A percentile compares a stretch with the other conserved stretches of the same genome.
These are phyloP conservation scores for Pythium angustatum DNA, from an alignment of 352 stramenopile species.

Conservation along the genomic window DNA sequence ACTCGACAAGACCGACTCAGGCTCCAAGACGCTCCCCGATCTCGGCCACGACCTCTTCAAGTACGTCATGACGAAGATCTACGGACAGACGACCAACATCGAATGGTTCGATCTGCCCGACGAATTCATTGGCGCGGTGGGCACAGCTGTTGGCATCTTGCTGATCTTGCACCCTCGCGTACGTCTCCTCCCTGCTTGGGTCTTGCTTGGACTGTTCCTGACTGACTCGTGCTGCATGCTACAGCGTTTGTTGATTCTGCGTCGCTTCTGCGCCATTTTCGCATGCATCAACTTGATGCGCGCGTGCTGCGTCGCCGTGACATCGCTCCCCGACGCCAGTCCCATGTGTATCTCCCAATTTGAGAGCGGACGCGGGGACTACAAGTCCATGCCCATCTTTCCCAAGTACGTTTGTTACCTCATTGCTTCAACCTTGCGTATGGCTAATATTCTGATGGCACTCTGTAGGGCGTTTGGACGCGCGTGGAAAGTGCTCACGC, in stretches of 20 bases:
- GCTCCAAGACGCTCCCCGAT: slow-evolving; percentile 77
- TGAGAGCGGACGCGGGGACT: slow-evolving; percentile 52
- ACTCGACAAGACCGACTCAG: slow-evolving; percentile 57
- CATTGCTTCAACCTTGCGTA: background rate
- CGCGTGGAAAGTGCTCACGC: slow-evolving; percentile 81
- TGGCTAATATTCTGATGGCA: slow-evolving; percentile 6
- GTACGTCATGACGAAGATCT: slow-evolving; percentile 84
- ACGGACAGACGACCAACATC: slow-evolving; percentile 79
- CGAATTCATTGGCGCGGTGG: slow-evolving; percentile 76
- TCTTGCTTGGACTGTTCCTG: background rate
- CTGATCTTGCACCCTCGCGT: slow-evolving; percentile 78
- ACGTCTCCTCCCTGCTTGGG: slow-evolving; percentile 23
- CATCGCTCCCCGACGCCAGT: slow-evolving; percentile 83
- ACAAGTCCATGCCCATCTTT: slow-evolving; percentile 88
- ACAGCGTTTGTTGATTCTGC: slow-evolving; percentile 81
- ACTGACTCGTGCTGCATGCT: slow-evolving; percentile 4
- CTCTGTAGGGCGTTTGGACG: slow-evolving; percentile 62
- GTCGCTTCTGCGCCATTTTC: slow-evolving; percentile 84
- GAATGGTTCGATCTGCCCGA: slow-evolving; percentile 86
- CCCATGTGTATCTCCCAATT: slow-evolving; percentile 89
- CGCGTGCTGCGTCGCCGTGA: slow-evolving; percentile 84
- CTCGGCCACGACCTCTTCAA: slow-evolving; percentile 87
- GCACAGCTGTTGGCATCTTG: slow-evolving; percentile 63
- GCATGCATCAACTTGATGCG: slow-evolving; percentile 87
- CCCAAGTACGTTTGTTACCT: slow-evolving; percentile 54